Percentiles rank a stretch among this genome's conserved stretches.
Conservation (phyloP, 2,329 filamentous ascomycete genomes). For the Lomentospora prolificans region DNA sequence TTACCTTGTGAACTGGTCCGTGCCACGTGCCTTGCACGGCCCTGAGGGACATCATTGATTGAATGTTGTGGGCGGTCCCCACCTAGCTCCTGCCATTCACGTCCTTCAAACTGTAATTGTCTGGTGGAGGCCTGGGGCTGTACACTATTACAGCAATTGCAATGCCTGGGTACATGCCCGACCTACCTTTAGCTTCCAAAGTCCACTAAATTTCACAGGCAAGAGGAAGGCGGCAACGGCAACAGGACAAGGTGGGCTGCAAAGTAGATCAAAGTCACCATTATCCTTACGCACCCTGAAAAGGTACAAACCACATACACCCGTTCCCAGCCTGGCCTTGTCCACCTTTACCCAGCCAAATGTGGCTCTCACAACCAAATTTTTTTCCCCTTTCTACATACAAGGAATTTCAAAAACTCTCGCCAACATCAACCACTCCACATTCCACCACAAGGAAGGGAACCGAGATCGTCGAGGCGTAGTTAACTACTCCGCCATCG, state of each 20-base stretch:
- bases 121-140: too few relatives aligned
- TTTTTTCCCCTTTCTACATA: conserved; percentile 6
- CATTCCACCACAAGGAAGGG: conserved; percentile 1
- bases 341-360: conserved; percentile 5
- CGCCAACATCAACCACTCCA: conserved; percentile 8
- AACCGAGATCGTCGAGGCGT: background rate
- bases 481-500: background rate
- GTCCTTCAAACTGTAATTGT: too few relatives aligned
- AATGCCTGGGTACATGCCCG: too few relatives aligned
- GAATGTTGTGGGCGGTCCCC: background rate
- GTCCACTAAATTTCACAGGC: too few relatives aligned
- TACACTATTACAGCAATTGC: too few relatives aligned
- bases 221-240: background rate
- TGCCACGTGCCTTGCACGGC: background rate
- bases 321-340: background rate
- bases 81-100: background rate
- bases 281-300: background rate
- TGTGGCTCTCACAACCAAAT: conserved; percentile 8
- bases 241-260: background rate
- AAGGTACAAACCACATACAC: background rate
- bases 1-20: background rate
- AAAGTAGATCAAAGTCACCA: background rate
- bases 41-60: background rate
- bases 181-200: too few relatives aligned
- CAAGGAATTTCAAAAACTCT: conserved; percentile 8